phyloP scores from a whole-genome alignment of 2,329 filamentous ascomycete species.

The Apiospora aurea region DNA sequence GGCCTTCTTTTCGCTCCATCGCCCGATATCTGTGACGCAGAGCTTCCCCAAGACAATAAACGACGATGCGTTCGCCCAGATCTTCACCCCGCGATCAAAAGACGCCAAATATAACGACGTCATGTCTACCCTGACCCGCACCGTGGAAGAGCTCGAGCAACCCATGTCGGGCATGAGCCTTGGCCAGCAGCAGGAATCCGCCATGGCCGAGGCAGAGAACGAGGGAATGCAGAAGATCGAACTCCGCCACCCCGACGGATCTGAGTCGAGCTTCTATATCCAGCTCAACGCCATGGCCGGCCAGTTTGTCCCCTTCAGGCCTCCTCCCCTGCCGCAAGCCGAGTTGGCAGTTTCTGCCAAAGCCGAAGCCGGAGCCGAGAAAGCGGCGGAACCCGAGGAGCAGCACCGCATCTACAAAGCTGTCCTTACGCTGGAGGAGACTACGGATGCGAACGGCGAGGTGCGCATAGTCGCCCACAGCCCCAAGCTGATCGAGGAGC shows the following conservation, averaged over 20 bases:
- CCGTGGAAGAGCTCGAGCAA: conserved; percentile 65
- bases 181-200: conserved; percentile 42
- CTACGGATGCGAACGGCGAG: conserved; percentile 65
- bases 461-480: conserved; percentile 67
- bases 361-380: conserved; percentile 47
- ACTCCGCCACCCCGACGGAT: conserved; percentile 63
- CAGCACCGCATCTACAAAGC: conserved; percentile 67
- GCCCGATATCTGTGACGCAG: conserved; percentile 88
- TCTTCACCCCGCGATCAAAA: conserved; percentile 71
- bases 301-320: conserved; percentile 80
- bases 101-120: conserved; percentile 64
- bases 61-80: conserved; percentile 79
- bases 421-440: conserved; percentile 72
- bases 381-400: conserved; percentile 44
- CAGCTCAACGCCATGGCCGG: conserved; percentile 74
- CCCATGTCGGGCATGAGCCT: conserved; percentile 63
- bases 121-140: conserved; percentile 69
- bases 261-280: conserved; percentile 65
- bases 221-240: conserved; percentile 58
- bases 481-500: conserved; percentile 62
- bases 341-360: conserved; percentile 51
- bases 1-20: conserved; percentile 94
- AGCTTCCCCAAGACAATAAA: conserved; percentile 77
- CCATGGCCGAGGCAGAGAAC: conserved; percentile 32
- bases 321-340: conserved; percentile 80